These are phyloP conservation scores for Echinosophora koreensis DNA, from an alignment of 306 rosid genomes.

Conservation along the genomic window DNA sequence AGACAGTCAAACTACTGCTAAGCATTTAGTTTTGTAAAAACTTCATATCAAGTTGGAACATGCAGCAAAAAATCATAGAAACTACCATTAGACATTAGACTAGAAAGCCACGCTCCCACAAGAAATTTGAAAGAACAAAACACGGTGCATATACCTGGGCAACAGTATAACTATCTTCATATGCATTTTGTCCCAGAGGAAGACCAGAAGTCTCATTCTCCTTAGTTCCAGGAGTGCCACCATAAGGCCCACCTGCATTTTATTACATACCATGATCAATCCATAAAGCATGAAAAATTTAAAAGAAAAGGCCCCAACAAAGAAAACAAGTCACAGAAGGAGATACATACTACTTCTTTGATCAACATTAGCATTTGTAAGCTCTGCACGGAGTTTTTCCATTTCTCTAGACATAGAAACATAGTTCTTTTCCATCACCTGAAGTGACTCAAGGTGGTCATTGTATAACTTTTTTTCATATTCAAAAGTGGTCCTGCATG, in stretches of 20 bases:
- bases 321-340: conserved; percentile 44
- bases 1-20: conserved; percentile 20
- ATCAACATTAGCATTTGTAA: conserved; percentile 68
- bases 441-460: conserved; percentile 97
- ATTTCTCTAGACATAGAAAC: conserved; percentile 91
- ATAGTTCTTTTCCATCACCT: conserved; percentile 94
- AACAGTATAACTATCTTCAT: conserved; percentile 80
- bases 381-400: conserved; percentile 94
- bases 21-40: conserved; percentile 17
- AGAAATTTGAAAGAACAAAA: conserved; percentile 38
- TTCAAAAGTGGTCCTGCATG: conserved; percentile 84
- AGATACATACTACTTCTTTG: conserved; percentile 71
- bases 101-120: conserved; percentile 39
- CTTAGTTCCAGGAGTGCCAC: conserved; percentile 74
- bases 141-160: conserved; percentile 73
- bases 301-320: conserved; percentile 34
- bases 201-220: conserved; percentile 77
- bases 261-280: conserved; percentile 46
- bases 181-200: conserved; percentile 75
- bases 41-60: conserved; percentile 23
- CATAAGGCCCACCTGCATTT: conserved; percentile 77
- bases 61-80: neutral
- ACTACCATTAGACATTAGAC: conserved; percentile 15
- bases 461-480: conserved; percentile 89
- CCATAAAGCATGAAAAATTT: conserved; percentile 43